phyloP scores from a whole-genome alignment of 192 early-diverging fungal species.

The Backusella westeae region DNA sequence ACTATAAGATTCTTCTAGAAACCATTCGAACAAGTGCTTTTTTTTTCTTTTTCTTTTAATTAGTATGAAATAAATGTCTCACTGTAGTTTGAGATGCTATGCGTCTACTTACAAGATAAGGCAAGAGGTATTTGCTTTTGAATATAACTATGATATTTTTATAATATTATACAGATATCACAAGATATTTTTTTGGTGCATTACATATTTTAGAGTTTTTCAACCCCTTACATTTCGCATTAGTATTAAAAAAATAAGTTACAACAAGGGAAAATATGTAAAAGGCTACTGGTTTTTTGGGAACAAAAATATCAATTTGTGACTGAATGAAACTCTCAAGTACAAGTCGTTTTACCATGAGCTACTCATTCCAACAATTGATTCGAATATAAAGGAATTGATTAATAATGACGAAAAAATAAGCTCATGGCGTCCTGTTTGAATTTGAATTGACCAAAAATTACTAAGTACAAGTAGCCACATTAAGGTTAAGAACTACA shows the following conservation, averaged over 20 bases:
- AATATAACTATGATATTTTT: neutral
- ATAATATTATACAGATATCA: neutral
- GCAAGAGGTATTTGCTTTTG: neutral
- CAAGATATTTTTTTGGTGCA: neutral
- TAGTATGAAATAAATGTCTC: neutral
- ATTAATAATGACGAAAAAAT: neutral
- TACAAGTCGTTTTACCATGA: neutral
- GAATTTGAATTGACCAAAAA: neutral
- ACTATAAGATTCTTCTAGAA: neutral
- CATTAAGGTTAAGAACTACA: neutral
- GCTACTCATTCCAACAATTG: neutral
- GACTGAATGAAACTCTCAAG: neutral
- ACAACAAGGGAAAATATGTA: neutral
- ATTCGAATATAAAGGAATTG: neutral
- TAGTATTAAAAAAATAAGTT: neutral
- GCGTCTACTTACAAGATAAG: neutral
- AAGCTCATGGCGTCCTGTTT: neutral
- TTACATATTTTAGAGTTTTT: neutral
- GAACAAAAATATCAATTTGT: neutral
- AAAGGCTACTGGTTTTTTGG: neutral
- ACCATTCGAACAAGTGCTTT: neutral
- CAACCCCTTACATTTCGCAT: neutral
- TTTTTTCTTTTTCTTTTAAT: neutral
- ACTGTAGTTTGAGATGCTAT: neutral
- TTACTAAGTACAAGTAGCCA: neutral